Conservation (phyloP, 2,329 filamentous ascomycete genomes). For the Dissoconium aciculare region DNA sequence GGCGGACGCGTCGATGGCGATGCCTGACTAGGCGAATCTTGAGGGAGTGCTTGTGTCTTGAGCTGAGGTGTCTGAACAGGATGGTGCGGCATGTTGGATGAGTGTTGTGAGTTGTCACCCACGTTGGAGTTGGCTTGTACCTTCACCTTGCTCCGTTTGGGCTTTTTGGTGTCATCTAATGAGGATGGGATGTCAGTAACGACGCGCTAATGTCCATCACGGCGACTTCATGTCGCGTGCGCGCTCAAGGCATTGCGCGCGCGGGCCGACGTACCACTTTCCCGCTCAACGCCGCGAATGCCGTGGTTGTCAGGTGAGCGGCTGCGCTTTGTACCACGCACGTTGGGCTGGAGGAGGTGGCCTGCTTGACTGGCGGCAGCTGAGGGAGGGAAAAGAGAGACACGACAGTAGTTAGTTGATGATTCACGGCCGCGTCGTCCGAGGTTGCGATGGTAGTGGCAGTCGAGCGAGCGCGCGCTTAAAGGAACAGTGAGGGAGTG, state of each 20-base stretch:
- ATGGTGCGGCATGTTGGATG: constrained; percentile 36
- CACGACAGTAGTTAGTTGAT: constrained; percentile 9
- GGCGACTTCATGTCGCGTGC: neutral
- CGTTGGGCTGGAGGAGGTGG: constrained; percentile 32
- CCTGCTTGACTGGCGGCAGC: constrained; percentile 33
- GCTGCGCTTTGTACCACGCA: constrained; percentile 64
- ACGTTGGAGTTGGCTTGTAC: constrained; percentile 10
- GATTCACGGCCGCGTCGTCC: constrained; percentile 1
- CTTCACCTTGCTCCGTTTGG: constrained; percentile 32
- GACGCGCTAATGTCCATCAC: neutral
- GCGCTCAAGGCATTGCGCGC: neutral
- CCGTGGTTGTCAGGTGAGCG: constrained; percentile 54
- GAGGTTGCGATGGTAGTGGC: constrained; percentile 1
- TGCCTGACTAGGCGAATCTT: constrained; percentile 41
- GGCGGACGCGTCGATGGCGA: constrained; percentile 52
- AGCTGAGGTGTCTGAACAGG: constrained; percentile 40
- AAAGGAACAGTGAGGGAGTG: constrained; percentile 2
- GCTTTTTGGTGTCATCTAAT: constrained; percentile 30
- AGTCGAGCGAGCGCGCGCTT: no score
- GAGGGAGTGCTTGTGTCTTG: constrained; percentile 35
- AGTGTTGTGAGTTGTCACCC: constrained; percentile 27
- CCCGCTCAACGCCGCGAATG: constrained; percentile 36
- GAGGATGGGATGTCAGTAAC: constrained; percentile 14
- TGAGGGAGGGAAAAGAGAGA: constrained; percentile 16
- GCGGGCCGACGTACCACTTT: constrained; percentile 51